Percentiles rank a stretch among this genome's conserved stretches.
Evolutionary conservation across 2,329 filamentous ascomycete genomes (phyloP).

Genomic region (Blumeriella jaapii): DNA sequence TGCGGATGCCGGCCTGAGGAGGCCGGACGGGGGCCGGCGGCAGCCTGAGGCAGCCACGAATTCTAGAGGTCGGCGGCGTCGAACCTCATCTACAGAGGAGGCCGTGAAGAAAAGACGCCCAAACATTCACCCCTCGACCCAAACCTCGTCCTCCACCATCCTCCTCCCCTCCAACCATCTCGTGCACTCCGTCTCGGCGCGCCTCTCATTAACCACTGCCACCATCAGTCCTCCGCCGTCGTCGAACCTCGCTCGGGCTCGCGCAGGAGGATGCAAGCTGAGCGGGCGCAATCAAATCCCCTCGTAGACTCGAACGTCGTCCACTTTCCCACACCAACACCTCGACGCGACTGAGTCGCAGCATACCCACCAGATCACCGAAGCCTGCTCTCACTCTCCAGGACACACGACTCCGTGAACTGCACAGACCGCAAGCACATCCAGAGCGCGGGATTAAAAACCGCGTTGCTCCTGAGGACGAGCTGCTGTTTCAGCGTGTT

Average conservation of each 20-base stretch:
- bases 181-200: slow-evolving; percentile 4
- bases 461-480: no score
- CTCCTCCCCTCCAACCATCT: background rate
- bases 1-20: no score
- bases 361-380: slow-evolving; percentile 3
- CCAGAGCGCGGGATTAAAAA: no score
- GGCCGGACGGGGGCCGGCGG: no score
- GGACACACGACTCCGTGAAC: no score
- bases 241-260: background rate
- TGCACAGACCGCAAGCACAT: no score
- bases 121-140: background rate
- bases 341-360: slow-evolving; percentile 12
- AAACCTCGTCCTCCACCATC: background rate
- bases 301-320: slow-evolving; percentile 6
- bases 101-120: no score
- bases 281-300: slow-evolving; percentile 6
- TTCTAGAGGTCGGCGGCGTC: no score
- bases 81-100: no score
- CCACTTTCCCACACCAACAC: slow-evolving; percentile 12
- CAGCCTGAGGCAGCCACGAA: no score
- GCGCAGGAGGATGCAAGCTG: slow-evolving; percentile 1
- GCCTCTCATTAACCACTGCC: background rate
- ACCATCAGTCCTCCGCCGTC: slow-evolving; percentile 1
- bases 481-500: no score
- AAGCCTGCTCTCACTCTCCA: no score